A percentile compares a stretch with the other conserved stretches of the same genome.
Evolutionary conservation across 2,329 filamentous ascomycete genomes (phyloP).

Genomic region (Diaporthe vaccinii): DNA sequence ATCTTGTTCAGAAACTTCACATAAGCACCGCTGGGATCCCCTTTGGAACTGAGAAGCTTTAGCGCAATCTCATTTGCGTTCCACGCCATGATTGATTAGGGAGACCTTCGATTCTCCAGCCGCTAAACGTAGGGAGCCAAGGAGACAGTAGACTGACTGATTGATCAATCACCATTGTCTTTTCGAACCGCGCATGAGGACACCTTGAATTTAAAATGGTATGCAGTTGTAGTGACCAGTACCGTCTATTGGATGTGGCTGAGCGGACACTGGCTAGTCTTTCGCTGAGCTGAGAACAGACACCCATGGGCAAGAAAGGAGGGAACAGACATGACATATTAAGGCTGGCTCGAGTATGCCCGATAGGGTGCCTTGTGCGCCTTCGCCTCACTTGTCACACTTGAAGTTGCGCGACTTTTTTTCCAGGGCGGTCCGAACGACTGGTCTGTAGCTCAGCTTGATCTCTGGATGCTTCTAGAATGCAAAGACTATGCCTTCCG

Average conservation of each 20-base stretch:
- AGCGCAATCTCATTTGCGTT: neutral
- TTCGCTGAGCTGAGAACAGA: neutral
- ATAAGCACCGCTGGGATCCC: neutral
- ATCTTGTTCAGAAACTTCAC: neutral
- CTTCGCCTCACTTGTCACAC: neutral
- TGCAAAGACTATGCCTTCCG: neutral
- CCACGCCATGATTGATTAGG: neutral
- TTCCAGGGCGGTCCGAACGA: neutral
- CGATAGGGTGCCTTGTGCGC: neutral
- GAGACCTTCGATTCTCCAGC: neutral
- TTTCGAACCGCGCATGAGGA: no score
- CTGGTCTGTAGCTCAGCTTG: neutral
- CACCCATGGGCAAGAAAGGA: neutral
- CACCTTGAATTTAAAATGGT: no score
- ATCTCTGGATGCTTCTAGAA: neutral
- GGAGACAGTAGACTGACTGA: neutral
- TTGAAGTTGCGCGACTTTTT: neutral
- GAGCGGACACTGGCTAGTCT: neutral
- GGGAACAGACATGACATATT: neutral
- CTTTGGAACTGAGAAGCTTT: neutral
- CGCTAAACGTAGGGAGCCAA: neutral
- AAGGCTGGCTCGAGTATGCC: neutral
- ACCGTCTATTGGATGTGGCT: no score
- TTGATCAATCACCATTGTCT: neutral
- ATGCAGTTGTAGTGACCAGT: no score